Base-by-base conservation (phyloP, 768 basidiomycete species). In the Hypholoma sublateritium region DNA sequence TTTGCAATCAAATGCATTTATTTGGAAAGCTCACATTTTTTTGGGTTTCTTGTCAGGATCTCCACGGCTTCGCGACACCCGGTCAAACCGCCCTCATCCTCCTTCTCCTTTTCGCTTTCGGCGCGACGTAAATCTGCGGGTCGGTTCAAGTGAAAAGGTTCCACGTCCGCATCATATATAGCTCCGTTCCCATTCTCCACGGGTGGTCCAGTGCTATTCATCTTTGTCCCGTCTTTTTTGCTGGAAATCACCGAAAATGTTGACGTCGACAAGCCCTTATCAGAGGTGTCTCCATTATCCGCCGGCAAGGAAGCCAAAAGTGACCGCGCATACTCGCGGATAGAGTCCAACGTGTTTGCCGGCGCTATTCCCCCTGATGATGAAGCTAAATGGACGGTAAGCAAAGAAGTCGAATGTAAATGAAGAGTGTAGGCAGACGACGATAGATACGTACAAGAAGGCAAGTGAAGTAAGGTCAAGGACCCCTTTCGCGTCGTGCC, bases 61-160 rank as follows among this genome's bases (percentile, higher is more conserved):
- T 98, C 94, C 12, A 96, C 93, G 0, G 93, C 91, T 68, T 95
- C 88, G 45, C 93, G 78, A 69, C 86, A 92, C 17, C 82, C 85
- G 44, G 73, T 80, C 64, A 79, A 59, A 3, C 73, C 81, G 19
- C 77, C 72, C 35, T 82, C 84, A 37, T 76, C 73, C 17, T 69
- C 69, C 58, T 65, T 69, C 58, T 74, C 74, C 39, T 67, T 67
- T 25, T 71, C 80, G 72, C 54, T 64, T 52, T 73, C 72, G 58
- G 56, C 65, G 59, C 62, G 64, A 7, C 28, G 28, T 9, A 32
- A 9, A 7, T 32, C 28, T 69, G 58, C 72, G 56, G 64, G 64
- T 62, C 71, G 74, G 39, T 69, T 70, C 32, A 55, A 50, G 34
- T 70, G 64, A 54, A 70, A 65, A 22, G 65, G 68, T 14, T 55